Evolutionary conservation across 495 filamentous ascomycete species (phyloP).

Genomic region (Lineolata rhizophorae): DNA sequence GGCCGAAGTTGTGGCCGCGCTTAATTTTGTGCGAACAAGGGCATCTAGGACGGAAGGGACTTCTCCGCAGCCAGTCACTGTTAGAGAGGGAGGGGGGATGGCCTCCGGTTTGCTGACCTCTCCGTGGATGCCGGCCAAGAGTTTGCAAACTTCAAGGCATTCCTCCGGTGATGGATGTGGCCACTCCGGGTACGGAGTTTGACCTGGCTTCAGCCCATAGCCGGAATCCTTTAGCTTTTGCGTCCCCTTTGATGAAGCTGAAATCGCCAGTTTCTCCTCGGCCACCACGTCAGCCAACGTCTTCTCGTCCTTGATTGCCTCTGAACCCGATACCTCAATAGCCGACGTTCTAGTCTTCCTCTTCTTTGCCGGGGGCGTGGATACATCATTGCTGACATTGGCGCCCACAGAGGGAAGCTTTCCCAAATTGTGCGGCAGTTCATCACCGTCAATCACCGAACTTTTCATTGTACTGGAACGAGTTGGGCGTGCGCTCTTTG

Average conservation of each 20-base stretch:
- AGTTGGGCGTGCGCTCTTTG: too few relatives aligned
- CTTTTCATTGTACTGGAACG: too few relatives aligned
- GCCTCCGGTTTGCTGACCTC: slow-evolving; percentile 38
- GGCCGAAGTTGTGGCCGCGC: slow-evolving; percentile 45
- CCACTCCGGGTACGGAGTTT: slow-evolving; percentile 48
- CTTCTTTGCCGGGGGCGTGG: too few relatives aligned
- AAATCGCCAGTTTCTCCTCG: too few relatives aligned
- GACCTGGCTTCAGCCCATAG: slow-evolving; percentile 14
- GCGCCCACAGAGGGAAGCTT: background rate
- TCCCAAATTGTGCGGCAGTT: background rate
- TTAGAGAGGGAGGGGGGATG: slow-evolving; percentile 55
- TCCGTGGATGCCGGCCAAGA: slow-evolving; percentile 47
- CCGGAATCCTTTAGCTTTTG: slow-evolving; percentile 8
- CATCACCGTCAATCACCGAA: too few relatives aligned
- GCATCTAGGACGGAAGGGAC: slow-evolving; percentile 85
- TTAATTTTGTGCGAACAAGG: slow-evolving; percentile 59
- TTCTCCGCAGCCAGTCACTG: slow-evolving; percentile 76
- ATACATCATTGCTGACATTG: too few relatives aligned
- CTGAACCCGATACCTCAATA: too few relatives aligned
- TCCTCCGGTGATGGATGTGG: slow-evolving; percentile 43
- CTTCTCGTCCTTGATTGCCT: too few relatives aligned
- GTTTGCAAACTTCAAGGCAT: slow-evolving; percentile 48
- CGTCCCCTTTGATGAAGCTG: too few relatives aligned
- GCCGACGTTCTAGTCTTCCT: too few relatives aligned
- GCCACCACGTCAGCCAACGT: too few relatives aligned